phyloP scores from a whole-genome alignment of 2,329 filamentous ascomycete genomes.

The Knoxdaviesia capensis region DNA sequence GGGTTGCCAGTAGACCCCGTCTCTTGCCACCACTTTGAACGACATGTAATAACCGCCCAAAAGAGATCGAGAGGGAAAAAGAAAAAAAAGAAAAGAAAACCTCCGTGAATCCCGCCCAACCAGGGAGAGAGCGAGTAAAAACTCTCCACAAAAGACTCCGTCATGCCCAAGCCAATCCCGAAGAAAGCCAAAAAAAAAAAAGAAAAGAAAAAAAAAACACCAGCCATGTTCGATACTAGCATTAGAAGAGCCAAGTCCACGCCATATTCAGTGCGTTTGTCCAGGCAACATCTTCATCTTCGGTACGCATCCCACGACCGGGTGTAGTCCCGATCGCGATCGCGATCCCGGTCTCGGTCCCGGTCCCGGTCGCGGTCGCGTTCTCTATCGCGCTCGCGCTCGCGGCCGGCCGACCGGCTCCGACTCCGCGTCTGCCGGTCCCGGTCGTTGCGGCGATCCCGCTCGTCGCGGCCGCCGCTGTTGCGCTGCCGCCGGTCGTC shows the following conservation, averaged over 20 bases:
- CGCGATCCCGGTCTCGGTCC: conserved; percentile 17
- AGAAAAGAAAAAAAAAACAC: too few relatives aligned
- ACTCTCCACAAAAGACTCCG: too few relatives aligned
- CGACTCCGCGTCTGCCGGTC: conserved; percentile 20
- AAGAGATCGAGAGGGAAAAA: too few relatives aligned
- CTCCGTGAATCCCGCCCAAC: too few relatives aligned
- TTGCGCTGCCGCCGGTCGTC: conserved; percentile 13
- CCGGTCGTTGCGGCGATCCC: conserved; percentile 20
- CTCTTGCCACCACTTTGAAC: too few relatives aligned
- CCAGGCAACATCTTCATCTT: conserved; percentile 15
- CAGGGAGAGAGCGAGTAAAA: too few relatives aligned
- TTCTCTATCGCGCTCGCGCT: conserved; percentile 12
- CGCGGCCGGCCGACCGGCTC: conserved; percentile 17
- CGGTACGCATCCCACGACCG: conserved; percentile 29
- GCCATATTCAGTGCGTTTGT: neutral
- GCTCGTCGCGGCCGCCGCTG: conserved; percentile 16
- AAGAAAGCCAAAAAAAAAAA: too few relatives aligned
- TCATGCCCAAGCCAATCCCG: too few relatives aligned
- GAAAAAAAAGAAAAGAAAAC: too few relatives aligned
- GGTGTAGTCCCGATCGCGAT: too few relatives aligned
- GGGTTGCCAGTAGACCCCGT: too few relatives aligned
- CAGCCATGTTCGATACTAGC: neutral
- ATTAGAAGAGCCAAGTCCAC: neutral
- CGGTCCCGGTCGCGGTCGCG: conserved; percentile 21
- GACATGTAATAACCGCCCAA: too few relatives aligned